Percentiles rank a stretch among this genome's conserved stretches.
These are phyloP conservation scores for Penicillium flavigenum DNA, from an alignment of 495 filamentous ascomycete species.

Conservation along the genomic window DNA sequence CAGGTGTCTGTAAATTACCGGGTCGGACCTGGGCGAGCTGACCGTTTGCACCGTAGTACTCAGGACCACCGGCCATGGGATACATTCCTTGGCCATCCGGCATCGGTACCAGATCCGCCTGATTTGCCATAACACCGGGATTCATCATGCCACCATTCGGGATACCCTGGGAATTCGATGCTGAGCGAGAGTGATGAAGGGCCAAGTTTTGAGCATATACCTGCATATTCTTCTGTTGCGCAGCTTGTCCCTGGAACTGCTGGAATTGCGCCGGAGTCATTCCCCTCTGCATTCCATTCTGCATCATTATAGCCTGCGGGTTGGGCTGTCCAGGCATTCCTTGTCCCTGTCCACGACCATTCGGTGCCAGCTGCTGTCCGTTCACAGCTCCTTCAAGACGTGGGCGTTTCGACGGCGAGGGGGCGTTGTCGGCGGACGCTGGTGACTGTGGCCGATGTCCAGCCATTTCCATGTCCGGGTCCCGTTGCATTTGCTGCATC, in stretches of 20 bases:
- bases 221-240: conserved; percentile 78
- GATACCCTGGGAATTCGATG: conserved; percentile 67
- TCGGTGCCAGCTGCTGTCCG: conserved; percentile 74
- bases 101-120: conserved; percentile 80
- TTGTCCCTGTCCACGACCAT: conserved; percentile 71
- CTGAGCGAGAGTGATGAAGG: conserved; percentile 67
- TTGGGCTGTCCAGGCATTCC: conserved; percentile 70
- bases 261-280: conserved; percentile 77
- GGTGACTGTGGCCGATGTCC: conserved; percentile 79
- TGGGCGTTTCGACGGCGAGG: conserved; percentile 89
- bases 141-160: conserved; percentile 60
- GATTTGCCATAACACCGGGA: conserved; percentile 57
- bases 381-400: conserved; percentile 77
- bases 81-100: conserved; percentile 62
- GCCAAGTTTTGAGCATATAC: conserved; percentile 82
- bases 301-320: conserved; percentile 64
- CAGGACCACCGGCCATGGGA: conserved; percentile 40
- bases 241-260: conserved; percentile 62
- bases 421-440: conserved; percentile 78
- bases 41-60: conserved; percentile 66
- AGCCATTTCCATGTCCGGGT: conserved; percentile 84
- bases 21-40: conserved; percentile 57
- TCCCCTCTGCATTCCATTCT: conserved; percentile 71
- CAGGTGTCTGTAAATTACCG: conserved; percentile 53
- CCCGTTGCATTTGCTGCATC: conserved; percentile 76